Base-by-base conservation (phyloP, 192 early-diverging fungal species). In the Coemansia sp. region DNA sequence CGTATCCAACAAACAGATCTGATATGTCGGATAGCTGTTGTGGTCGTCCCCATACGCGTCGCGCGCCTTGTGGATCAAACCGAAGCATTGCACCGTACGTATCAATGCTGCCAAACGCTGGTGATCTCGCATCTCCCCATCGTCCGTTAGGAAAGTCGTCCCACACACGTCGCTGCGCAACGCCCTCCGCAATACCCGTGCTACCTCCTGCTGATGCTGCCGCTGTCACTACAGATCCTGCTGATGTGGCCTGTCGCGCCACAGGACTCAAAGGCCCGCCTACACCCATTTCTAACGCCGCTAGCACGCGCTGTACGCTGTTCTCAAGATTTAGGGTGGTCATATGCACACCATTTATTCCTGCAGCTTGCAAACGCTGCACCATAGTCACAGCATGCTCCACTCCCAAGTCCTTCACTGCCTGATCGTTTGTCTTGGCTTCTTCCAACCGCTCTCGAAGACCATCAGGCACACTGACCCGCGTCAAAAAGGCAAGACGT, bases 71-170 rank as follows among this genome's bases (percentile, higher is more conserved):
- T 12, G 79, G 59, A 24, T 86, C 78, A 68, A 92, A 86, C 76
- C 90, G 91, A 16, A 94, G 76, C 67, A 86, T 84, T 30, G 91
- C 85, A 31, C 92, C 93, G 74, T 94, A 95, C n/a, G 93, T 89
- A 51, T 87, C 85, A 31, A 88, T 59, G 52, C 86, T 83, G 69
- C 94, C 94, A 71, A 86, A 93, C 50, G 91, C 91, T 4, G 94
- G 94, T 4, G 95, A 98, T 25, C 94, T 83, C 21, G 97, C 88
- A 65, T 98, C 95, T 26, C 97, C 97, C 97, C 95, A 98, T 31
- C 97, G 89, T 34, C 97, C 97, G 65, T 98, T 98, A 18, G 95
- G 97, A 68, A 96, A 98, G 55, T 98, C 95, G 76, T 98, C 95
- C 87, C 88, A 90, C 49, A 85, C 58, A 6, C 56, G 65, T 60